phyloP scores from a whole-genome alignment of 345 rosid species.

The Moricandia moricandioides region DNA sequence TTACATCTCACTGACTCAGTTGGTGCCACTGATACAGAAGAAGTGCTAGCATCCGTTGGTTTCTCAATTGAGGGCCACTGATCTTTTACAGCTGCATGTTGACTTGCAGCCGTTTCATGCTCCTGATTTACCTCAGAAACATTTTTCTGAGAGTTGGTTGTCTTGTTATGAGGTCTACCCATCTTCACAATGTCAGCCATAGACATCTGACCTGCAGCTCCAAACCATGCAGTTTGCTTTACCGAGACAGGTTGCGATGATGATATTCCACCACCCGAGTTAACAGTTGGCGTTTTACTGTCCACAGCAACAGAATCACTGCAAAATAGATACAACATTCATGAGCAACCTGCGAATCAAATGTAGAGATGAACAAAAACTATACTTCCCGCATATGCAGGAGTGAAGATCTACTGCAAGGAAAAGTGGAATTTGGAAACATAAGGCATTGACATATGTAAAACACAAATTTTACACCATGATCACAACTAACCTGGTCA shows the following conservation, averaged over 20 bases:
- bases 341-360: slow-evolving; percentile 16
- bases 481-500: neutral
- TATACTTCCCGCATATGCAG: neutral
- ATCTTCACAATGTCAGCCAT: slow-evolving; percentile 96
- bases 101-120: slow-evolving; percentile 39
- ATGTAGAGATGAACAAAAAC: neutral
- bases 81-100: slow-evolving; percentile 44
- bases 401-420: neutral
- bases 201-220: slow-evolving; percentile 74
- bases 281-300: slow-evolving; percentile 41
- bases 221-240: slow-evolving; percentile 66
- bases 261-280: slow-evolving; percentile 45
- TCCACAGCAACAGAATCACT: slow-evolving; percentile 51
- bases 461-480: neutral
- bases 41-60: slow-evolving; percentile 41
- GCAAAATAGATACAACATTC: slow-evolving; percentile 38
- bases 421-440: neutral
- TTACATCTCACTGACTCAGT: slow-evolving; percentile 44
- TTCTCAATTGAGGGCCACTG: slow-evolving; percentile 63
- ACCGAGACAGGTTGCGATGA: slow-evolving; percentile 54
- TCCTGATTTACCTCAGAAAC: slow-evolving; percentile 41
- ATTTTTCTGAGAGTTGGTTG: slow-evolving; percentile 8
- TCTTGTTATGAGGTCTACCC: slow-evolving; percentile 77
- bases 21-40: slow-evolving; percentile 48
- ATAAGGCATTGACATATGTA: neutral